Evolutionary conservation across 1,284 basidiomycete genomes (phyloP).

Genomic region (Schizophyllum commune): DNA sequence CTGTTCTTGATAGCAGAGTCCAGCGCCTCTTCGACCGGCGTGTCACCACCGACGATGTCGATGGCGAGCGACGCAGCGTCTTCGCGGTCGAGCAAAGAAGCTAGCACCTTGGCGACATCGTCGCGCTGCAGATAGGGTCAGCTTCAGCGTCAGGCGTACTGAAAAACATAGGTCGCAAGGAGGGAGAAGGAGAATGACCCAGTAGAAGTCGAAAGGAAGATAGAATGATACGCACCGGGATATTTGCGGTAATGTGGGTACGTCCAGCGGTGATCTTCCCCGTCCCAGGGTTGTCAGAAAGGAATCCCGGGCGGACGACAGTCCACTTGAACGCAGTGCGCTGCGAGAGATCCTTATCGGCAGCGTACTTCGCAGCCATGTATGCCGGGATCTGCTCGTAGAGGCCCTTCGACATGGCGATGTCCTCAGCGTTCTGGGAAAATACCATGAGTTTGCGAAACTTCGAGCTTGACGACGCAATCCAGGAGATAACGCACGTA

Average conservation of each 20-base stretch:
- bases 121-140: conserved; percentile 53
- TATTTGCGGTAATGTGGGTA: conserved; percentile 41
- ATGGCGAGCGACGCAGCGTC: conserved; percentile 56
- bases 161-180: too few relatives aligned
- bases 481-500: too few relatives aligned
- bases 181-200: too few relatives aligned
- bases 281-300: conserved; percentile 46
- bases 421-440: conserved; percentile 40
- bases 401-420: conserved; percentile 33
- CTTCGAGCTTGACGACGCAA: too few relatives aligned
- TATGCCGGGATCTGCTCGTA: conserved; percentile 39
- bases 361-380: conserved; percentile 61
- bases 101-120: conserved; percentile 52
- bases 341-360: conserved; percentile 57
- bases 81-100: conserved; percentile 44
- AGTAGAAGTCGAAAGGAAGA: too few relatives aligned
- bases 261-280: conserved; percentile 49
- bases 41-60: conserved; percentile 56
- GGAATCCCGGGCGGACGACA: conserved; percentile 58
- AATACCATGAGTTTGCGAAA: not conserved
- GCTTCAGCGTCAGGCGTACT: too few relatives aligned
- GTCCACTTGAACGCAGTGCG: conserved; percentile 61
- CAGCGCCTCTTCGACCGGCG: conserved; percentile 39
- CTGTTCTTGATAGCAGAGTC: conserved; percentile 37
- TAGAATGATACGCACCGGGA: conserved; percentile 44